phyloP scores from a whole-genome alignment of 805 yeast genomes.

The Metschnikowia continentalis region DNA sequence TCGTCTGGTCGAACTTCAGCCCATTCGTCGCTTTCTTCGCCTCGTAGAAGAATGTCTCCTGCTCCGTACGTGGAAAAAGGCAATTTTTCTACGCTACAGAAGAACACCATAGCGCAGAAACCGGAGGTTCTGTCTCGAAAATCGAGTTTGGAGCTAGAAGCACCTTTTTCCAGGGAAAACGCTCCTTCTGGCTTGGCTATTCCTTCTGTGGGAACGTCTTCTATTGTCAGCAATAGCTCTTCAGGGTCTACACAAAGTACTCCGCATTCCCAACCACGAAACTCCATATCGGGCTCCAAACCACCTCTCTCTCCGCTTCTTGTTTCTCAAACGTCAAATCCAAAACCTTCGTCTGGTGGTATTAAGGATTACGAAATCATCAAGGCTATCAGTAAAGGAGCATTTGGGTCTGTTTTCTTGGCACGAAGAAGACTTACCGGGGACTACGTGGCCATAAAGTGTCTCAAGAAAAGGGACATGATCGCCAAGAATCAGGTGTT shows the following conservation, averaged over 20 bases:
- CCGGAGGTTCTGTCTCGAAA: constrained; percentile 16
- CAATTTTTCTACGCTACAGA: constrained; percentile 60
- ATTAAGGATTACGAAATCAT: constrained; percentile 85
- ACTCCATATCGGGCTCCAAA: constrained; percentile 27
- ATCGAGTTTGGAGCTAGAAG: constrained; percentile 13
- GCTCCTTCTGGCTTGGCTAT: constrained; percentile 8
- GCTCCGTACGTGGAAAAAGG: constrained; percentile 42
- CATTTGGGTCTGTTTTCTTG: constrained; percentile 91
- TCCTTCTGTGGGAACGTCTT: constrained; percentile 2
- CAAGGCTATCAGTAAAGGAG: constrained; percentile 94
- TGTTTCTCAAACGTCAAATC: constrained; percentile 56
- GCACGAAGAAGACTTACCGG: constrained; percentile 83
- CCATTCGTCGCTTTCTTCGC: constrained; percentile 41
- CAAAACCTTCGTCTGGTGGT: constrained; percentile 57
- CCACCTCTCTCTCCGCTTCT: constrained; percentile 80
- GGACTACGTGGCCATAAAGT: constrained; percentile 93
- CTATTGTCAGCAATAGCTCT: constrained; percentile 20
- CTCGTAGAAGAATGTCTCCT: constrained; percentile 57
- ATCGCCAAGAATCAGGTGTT: constrained; percentile 94
- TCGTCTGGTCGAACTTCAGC: constrained; percentile 20
- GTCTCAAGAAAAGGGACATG: constrained; percentile 90
- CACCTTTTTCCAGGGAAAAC: constrained; percentile 8
- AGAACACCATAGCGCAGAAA: constrained; percentile 33
- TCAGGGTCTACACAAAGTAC: constrained; percentile 12
- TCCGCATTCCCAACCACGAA: constrained; percentile 4